Base-by-base conservation (phyloP, 2,329 filamentous ascomycete species). In the Cryoendolithus antarcticus region DNA sequence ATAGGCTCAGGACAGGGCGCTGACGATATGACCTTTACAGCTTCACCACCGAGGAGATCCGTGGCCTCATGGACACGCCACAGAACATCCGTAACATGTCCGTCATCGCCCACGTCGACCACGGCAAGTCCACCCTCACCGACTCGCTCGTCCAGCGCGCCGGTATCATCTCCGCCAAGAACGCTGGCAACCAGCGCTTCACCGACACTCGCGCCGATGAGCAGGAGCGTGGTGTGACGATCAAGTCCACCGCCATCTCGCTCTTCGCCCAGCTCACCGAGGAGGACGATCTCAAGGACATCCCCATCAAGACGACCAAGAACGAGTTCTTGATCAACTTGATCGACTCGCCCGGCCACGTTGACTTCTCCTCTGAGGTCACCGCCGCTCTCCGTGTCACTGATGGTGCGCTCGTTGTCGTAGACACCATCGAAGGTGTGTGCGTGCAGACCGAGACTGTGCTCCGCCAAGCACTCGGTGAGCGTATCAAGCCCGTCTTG, bases 401-500 rank as follows among this genome's bases (percentile, higher is more conserved):
- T 58, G 91, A 98, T 62, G 91, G 91, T 85, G 91, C 91, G 60
- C 85, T 98, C 55, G 91, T 98, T 63, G 91, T 98, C 71, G 91
- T 98, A 74, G 91, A 98, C 75, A 95, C 88, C 69, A 84, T 98
- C 57, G 91, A 95, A 71, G 91, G 91, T 86, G 93, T 98, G 60
- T 98, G 91, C 71, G 91, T 98, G 66, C 91, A 98, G 78, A 98
- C 91, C 64, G 91, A 98, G 82, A 98, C 91, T 63, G 91, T 98
- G 61, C 79, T 98, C 56, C 88, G 91, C 65, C 91, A 98, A 76
- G 89, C 91, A 68, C 86, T 98, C 58, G 84, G 86, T 79, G 91
- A 98, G 81, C 89, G 91, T 74, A 98, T 98, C 72, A 96, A 96
- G 83, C 91, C 91, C 61, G 89, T 98, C 62, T 79, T 95, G 65